Conservation (phyloP, 1,284 basidiomycete genomes). For the Melampsora medusae region DNA sequence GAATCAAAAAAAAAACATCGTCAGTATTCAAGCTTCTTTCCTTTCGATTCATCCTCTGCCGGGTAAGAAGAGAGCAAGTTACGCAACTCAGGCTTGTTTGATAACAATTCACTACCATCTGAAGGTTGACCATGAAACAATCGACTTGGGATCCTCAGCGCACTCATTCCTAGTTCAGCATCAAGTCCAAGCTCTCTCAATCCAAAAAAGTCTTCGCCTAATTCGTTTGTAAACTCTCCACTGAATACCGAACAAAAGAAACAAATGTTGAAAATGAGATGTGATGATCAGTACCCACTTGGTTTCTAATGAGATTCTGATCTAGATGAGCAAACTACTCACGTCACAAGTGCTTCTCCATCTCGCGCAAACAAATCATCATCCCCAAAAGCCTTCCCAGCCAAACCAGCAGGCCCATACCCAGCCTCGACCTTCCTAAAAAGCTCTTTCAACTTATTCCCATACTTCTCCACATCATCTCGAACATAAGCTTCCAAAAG, state of each 20-base stretch:
- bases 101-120: conserved; percentile 1
- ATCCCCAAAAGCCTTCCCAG: conserved; percentile 31
- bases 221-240: conserved; percentile 79
- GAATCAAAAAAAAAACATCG: not conserved
- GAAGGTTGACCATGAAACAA: conserved; percentile 64
- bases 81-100: conserved; percentile 28
- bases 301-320: not conserved
- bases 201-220: conserved; percentile 92
- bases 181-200: conserved; percentile 84
- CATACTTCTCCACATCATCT: conserved; percentile 41
- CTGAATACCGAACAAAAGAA: conserved; percentile 54
- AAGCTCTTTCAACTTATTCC: conserved; percentile 33
- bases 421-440: conserved; percentile 33
- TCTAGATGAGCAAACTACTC: not conserved
- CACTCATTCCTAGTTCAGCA: conserved; percentile 75
- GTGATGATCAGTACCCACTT: not conserved
- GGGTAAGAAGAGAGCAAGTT: not conserved
- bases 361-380: conserved; percentile 38
- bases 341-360: conserved; percentile 40
- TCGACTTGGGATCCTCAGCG: conserved; percentile 71
- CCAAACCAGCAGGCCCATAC: conserved; percentile 27
- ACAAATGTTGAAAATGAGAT: not conserved
- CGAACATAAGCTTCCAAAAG: conserved; percentile 34
- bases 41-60: not conserved
- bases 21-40: not conserved